Conservation (phyloP, 2,329 filamentous ascomycete genomes). For the Knoxdaviesia capensis region DNA sequence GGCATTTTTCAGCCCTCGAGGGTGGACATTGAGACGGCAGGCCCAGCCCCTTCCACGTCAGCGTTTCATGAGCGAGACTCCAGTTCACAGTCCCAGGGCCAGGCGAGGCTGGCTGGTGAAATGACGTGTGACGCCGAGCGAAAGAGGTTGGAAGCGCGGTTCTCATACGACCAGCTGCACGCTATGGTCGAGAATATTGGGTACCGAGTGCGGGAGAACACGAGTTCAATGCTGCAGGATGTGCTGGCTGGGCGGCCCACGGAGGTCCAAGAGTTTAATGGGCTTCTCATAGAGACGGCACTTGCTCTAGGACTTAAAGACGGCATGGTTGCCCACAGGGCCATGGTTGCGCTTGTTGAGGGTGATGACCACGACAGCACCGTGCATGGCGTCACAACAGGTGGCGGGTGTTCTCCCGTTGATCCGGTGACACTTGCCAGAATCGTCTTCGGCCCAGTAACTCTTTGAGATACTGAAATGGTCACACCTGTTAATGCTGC, state of each 20-base stretch:
- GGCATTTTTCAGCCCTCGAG: background rate
- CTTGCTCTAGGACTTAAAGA: constrained; percentile 14
- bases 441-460: too few relatives aligned
- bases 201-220: constrained; percentile 28
- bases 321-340: constrained; percentile 17
- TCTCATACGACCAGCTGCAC: constrained; percentile 21
- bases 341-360: constrained; percentile 23
- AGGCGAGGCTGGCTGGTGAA: constrained; percentile 1
- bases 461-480: too few relatives aligned
- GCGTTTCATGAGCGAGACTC: too few relatives aligned
- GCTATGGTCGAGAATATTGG: constrained; percentile 25
- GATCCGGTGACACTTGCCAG: too few relatives aligned
- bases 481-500: too few relatives aligned
- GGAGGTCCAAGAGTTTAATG: constrained; percentile 38
- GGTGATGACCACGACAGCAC: background rate
- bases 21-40: too few relatives aligned
- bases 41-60: too few relatives aligned
- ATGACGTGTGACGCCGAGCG: constrained; percentile 6
- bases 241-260: constrained; percentile 27
- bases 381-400: too few relatives aligned
- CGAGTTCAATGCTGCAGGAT: constrained; percentile 43
- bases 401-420: too few relatives aligned
- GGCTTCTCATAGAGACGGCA: constrained; percentile 31
- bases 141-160: constrained; percentile 14
- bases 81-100: background rate